Percentiles rank a stretch among this genome's conserved stretches.
Evolutionary conservation across 2,329 filamentous ascomycete species (phyloP).

Genomic region (Ilyonectria sp.): DNA sequence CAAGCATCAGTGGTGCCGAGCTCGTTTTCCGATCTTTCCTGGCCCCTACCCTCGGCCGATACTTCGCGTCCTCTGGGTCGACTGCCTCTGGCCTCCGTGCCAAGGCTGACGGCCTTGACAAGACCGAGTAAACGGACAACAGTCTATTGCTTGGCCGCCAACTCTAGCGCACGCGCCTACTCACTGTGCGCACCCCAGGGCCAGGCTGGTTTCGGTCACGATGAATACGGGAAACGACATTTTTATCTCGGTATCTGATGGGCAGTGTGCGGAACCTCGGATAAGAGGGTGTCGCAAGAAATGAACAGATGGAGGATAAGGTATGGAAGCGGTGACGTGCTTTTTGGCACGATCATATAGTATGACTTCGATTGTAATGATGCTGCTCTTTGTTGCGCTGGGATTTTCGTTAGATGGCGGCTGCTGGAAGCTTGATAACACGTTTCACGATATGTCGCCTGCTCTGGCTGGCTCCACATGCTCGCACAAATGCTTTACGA

Average conservation of each 20-base stretch:
- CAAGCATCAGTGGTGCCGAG: slow-evolving; percentile 83
- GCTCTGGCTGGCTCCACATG: slow-evolving; percentile 32
- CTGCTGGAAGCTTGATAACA: slow-evolving; percentile 48
- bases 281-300: slow-evolving; percentile 27
- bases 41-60: slow-evolving; percentile 90
- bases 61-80: slow-evolving; percentile 81
- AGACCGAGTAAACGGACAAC: slow-evolving; percentile 69
- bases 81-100: slow-evolving; percentile 90
- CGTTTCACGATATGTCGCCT: slow-evolving; percentile 42
- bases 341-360: slow-evolving; percentile 36
- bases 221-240: slow-evolving; percentile 36
- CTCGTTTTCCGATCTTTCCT: slow-evolving; percentile 97
- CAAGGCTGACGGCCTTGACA: slow-evolving; percentile 85
- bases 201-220: slow-evolving; percentile 40
- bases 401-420: slow-evolving; percentile 44
- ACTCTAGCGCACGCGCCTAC: slow-evolving; percentile 29
- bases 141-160: slow-evolving; percentile 45
- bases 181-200: slow-evolving; percentile 39
- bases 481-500: slow-evolving; percentile 15
- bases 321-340: slow-evolving; percentile 32
- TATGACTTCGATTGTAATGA: slow-evolving; percentile 43
- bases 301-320: slow-evolving; percentile 36
- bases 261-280: slow-evolving; percentile 25
- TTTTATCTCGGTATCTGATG: slow-evolving; percentile 28
- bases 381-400: slow-evolving; percentile 39